Conservation (phyloP, 306 rosid species). For the Inga leiocalycina region DNA sequence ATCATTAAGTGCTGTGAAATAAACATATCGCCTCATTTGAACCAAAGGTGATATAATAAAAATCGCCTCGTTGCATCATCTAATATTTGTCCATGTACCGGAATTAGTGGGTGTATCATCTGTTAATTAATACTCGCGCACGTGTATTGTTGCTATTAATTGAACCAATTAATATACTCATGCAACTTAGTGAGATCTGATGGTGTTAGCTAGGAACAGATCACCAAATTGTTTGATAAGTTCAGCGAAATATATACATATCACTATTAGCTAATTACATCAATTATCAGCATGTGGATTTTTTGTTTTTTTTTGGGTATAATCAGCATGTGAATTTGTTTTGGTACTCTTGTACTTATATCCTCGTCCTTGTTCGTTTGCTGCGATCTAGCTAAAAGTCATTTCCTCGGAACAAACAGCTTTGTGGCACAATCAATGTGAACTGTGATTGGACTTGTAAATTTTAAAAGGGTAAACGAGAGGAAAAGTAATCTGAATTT, state of each 20-base stretch:
- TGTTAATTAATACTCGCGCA: background rate
- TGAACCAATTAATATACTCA: background rate
- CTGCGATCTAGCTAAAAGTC: background rate
- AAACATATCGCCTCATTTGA: background rate
- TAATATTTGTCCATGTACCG: background rate
- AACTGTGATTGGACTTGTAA: background rate
- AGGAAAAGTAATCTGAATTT: no score
- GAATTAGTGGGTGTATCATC: background rate
- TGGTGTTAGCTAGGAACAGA: background rate
- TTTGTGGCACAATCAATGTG: background rate
- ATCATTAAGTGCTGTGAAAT: background rate
- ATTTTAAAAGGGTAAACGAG: no score
- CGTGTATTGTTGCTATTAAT: background rate
- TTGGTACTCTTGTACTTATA: background rate
- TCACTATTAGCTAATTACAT: background rate
- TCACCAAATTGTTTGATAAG: background rate
- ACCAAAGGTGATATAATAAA: background rate
- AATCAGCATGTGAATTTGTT: background rate
- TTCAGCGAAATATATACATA: background rate
- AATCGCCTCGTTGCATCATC: background rate
- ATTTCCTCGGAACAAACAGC: background rate
- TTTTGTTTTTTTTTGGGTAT: background rate
- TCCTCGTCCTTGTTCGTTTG: background rate
- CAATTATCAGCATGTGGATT: background rate
- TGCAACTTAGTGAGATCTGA: background rate